A percentile compares a stretch with the other conserved stretches of the same genome.
These are phyloP conservation scores for Cladosporium sp. DNA, from an alignment of 2,329 filamentous ascomycete species.

Conservation along the genomic window DNA sequence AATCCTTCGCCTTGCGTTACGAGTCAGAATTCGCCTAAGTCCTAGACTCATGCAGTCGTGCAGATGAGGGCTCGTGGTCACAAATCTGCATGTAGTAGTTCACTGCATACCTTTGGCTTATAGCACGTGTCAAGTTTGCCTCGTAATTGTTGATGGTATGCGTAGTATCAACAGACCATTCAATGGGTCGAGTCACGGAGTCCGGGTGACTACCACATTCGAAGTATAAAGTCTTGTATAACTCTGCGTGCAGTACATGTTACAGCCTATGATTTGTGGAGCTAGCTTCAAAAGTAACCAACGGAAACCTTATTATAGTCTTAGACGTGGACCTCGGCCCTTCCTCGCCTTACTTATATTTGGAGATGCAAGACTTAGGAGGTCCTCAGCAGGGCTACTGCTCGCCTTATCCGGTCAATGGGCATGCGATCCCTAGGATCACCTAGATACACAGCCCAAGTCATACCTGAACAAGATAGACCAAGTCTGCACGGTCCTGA, in stretches of 20 bases:
- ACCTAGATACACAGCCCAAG: neutral
- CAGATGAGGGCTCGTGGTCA: neutral
- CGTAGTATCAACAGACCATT: neutral
- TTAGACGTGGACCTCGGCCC: neutral
- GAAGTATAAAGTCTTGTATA: neutral
- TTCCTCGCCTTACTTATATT: neutral
- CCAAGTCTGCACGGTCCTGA: neutral
- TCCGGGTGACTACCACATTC: neutral
- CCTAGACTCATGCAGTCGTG: neutral
- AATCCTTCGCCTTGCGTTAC: neutral
- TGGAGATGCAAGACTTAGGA: neutral
- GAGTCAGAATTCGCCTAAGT: neutral
- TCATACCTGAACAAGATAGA: neutral
- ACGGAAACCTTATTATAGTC: neutral
- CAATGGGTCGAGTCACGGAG: neutral
- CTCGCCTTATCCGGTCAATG: neutral
- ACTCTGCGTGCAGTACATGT: neutral
- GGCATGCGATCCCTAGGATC: neutral
- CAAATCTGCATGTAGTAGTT: neutral
- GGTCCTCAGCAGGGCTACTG: neutral
- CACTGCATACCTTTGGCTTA: neutral
- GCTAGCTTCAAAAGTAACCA: neutral
- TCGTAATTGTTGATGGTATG: neutral
- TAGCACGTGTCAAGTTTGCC: neutral
- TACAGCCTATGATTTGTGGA: neutral